Evolutionary conservation across 2,329 filamentous ascomycete species (phyloP).

Genomic region (Ophiostoma pallidulum): DNA sequence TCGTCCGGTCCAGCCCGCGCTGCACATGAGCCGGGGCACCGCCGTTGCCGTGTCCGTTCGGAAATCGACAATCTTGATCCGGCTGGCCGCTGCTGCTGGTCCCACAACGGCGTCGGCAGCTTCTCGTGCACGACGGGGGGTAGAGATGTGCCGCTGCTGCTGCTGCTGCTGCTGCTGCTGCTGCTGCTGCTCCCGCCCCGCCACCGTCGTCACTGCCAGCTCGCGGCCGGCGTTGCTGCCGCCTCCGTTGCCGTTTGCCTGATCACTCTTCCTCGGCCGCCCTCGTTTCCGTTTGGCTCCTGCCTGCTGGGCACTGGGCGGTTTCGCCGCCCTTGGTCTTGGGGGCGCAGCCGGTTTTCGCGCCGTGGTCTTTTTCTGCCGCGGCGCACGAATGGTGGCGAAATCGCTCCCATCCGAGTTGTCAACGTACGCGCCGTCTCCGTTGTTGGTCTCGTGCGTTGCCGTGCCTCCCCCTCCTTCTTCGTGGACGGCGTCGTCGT

Average conservation of each 20-base stretch:
- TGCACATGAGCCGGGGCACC: constrained; percentile 12
- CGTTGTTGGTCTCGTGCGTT: too few relatives aligned
- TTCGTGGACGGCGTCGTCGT: too few relatives aligned
- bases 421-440: too few relatives aligned
- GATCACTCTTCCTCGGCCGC: neutral
- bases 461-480: too few relatives aligned
- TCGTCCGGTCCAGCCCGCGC: constrained; percentile 12
- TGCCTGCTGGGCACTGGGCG: neutral
- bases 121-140: too few relatives aligned
- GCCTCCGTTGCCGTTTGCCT: neutral
- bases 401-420: neutral
- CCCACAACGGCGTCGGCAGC: too few relatives aligned
- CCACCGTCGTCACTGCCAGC: too few relatives aligned
- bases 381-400: neutral
- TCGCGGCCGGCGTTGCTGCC: too few relatives aligned
- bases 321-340: neutral
- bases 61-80: neutral
- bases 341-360: neutral
- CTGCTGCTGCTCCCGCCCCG: too few relatives aligned
- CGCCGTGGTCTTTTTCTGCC: neutral
- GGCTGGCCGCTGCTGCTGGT: too few relatives aligned
- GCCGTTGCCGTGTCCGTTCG: neutral
- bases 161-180: too few relatives aligned
- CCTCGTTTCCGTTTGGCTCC: neutral
- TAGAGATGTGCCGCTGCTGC: too few relatives aligned